Conservation (phyloP, 257 asterid genomes). For the Agastache rugosa region DNA sequence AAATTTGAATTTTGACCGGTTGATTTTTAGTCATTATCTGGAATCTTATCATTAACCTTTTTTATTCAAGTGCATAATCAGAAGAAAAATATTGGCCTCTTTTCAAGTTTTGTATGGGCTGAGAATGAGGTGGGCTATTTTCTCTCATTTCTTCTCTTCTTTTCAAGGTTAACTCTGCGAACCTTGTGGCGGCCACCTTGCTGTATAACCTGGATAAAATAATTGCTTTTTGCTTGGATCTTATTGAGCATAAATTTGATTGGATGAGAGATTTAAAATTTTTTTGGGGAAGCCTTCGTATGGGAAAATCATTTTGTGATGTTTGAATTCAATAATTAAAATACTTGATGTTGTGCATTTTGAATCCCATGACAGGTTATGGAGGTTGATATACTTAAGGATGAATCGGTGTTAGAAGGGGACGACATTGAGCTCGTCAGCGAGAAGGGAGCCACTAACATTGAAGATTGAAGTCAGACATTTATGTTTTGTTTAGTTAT, state of each 20-base stretch:
- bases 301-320: not conserved
- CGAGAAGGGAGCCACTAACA: too few species aligned
- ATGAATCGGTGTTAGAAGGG: too few species aligned
- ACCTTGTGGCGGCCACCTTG: too few species aligned
- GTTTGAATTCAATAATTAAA: conserved; percentile 7
- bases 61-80: conserved; percentile 63
- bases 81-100: conserved; percentile 87
- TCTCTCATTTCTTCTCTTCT: not conserved
- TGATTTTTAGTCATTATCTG: conserved; percentile 25
- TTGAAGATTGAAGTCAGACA: too few species aligned
- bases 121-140: conserved; percentile 69
- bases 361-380: too few species aligned
- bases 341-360: too few species aligned
- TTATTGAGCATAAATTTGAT: conserved; percentile 16
- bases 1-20: conserved; percentile 28
- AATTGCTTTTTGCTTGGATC: conserved; percentile 1
- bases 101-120: conserved; percentile 87
- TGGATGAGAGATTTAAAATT: conserved; percentile 13
- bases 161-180: too few species aligned
- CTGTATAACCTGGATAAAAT: not conserved
- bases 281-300: conserved; percentile 4
- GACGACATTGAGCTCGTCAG: too few species aligned
- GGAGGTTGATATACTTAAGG: too few species aligned
- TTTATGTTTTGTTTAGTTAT: too few species aligned
- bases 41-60: conserved; percentile 28